Evolutionary conservation across 2,329 filamentous ascomycete genomes (phyloP), one percentile per base, ranked within the genome.

Genomic region (Xylaria hypoxylon): DNA sequence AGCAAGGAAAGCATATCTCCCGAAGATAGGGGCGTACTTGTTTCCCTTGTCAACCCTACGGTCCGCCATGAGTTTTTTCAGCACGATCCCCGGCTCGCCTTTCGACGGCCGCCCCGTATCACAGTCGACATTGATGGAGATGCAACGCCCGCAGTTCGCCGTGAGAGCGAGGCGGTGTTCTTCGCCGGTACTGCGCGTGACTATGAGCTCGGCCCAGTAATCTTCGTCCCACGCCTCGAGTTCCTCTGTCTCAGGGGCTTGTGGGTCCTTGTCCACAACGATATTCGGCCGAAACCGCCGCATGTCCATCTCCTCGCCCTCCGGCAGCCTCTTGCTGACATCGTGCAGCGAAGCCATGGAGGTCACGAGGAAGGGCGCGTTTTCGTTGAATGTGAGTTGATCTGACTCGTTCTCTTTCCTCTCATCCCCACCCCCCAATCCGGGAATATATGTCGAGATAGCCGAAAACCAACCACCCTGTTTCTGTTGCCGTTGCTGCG

Each of bases 281-380:
- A 94, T 86, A 75, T 93, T 94, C 0, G 91, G 90, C 40, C 92
- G 86, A 77, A 93, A 92, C 72, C 90, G 91, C 44, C 84, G 85
- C 75, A 91, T 87, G 59, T 90, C 88, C 80, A 91, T 84, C 1
- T 70, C 70, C 22, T 80, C 74, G 33, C 83, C 77, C 13, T 79
- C 81, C 0, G 83, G 79, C 5, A 93, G 78, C 3, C 89, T 84
- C 5, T 76, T 76, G 38, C 86, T 87, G 52, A 96, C 86, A 71
- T 92, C 84, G 22, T 83, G 79, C n/a, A 94, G 84, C 1, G 92
- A 96, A 2, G 87, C 85, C 67, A 89, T 84, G 0, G 89, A 92
- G 5, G 90, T 85, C 26, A 97, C 78, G 15, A 97, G 85, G 76
- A 91, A 92, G 0, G 92, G 90, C 1, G 92, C 92, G 69, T 87